These are phyloP conservation scores for Talaromyces ruber DNA, from an alignment of 495 filamentous ascomycete species.

Conservation along the genomic window DNA sequence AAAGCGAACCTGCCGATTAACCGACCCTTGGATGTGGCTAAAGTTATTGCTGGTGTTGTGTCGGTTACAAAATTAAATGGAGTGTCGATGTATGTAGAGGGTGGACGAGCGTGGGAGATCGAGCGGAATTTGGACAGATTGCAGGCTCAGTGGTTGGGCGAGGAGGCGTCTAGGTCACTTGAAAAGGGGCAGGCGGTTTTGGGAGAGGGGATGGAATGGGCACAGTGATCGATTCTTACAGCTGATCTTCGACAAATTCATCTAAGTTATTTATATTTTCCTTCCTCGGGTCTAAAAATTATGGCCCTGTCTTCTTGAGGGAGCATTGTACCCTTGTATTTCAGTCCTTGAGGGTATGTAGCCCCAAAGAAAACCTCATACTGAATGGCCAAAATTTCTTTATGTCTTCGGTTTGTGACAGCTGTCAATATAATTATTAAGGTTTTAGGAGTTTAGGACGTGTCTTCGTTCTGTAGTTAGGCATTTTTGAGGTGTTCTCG, in stretches of 20 bases:
- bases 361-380: too few species aligned
- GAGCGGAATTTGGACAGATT: slow-evolving; percentile 35
- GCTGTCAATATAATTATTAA: too few species aligned
- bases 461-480: too few species aligned
- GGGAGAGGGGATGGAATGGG: slow-evolving; percentile 20
- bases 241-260: not conserved
- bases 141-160: slow-evolving; percentile 36
- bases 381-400: too few species aligned
- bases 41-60: not conserved
- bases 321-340: too few species aligned
- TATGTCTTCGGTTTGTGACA: too few species aligned
- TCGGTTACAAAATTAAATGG: not conserved
- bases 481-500: too few species aligned
- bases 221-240: not conserved
- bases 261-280: too few species aligned
- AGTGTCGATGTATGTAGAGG: slow-evolving; percentile 37
- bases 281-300: too few species aligned
- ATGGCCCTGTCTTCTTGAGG: too few species aligned
- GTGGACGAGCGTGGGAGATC: slow-evolving; percentile 40
- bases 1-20: not conserved
- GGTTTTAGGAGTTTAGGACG: too few species aligned
- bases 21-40: not conserved
- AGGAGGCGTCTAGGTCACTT: slow-evolving; percentile 26
- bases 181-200: slow-evolving; percentile 29
- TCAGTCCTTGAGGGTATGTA: too few species aligned